Percentiles rank a stretch among this genome's conserved stretches.
phyloP scores from a whole-genome alignment of 1,284 basidiomycete species.

The Cryptococcus amylolentus region DNA sequence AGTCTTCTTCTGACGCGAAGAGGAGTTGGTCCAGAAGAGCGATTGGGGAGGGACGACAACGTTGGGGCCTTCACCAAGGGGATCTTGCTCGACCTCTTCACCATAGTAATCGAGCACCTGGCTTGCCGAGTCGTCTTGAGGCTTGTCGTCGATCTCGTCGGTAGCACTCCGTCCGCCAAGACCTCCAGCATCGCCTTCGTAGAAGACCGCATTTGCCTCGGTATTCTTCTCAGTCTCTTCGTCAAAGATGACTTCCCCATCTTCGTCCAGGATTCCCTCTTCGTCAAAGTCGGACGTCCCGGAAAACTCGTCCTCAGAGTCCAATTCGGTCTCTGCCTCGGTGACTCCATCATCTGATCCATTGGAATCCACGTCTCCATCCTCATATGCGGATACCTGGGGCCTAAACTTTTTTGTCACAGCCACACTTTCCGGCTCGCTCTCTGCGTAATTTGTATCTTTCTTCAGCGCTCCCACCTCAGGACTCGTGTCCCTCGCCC shows the following conservation, averaged over 20 bases:
- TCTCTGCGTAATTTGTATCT: conserved; percentile 65
- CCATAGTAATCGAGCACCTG: conserved; percentile 56
- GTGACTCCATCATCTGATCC: conserved; percentile 35
- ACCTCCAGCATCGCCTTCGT: conserved; percentile 37
- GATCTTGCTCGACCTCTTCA: conserved; percentile 51
- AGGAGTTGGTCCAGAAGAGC: conserved; percentile 28
- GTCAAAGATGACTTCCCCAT: conserved; percentile 64
- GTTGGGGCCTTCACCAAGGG: conserved; percentile 64
- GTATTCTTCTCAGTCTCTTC: conserved; percentile 70
- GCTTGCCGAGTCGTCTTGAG: conserved; percentile 9
- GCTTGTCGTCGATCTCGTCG: conserved; percentile 14
- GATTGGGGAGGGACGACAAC: conserved; percentile 58
- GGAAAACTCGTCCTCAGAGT: conserved; percentile 32
- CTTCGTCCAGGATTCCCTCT: conserved; percentile 36
- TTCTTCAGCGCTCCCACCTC: conserved; percentile 64
- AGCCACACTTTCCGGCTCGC: conserved; percentile 51
- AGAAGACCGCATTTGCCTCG: conserved; percentile 64
- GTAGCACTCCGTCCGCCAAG: conserved; percentile 37
- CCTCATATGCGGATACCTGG: conserved; percentile 45
- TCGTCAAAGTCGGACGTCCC: conserved; percentile 51
- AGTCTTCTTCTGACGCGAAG: conserved; percentile 22
- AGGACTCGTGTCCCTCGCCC: conserved; percentile 62
- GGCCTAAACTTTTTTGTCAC: conserved; percentile 49
- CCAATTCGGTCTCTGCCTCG: conserved; percentile 49
- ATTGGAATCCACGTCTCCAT: conserved; percentile 31